Conservation (phyloP, 768 basidiomycete species). For the Sutorius australiensis region DNA sequence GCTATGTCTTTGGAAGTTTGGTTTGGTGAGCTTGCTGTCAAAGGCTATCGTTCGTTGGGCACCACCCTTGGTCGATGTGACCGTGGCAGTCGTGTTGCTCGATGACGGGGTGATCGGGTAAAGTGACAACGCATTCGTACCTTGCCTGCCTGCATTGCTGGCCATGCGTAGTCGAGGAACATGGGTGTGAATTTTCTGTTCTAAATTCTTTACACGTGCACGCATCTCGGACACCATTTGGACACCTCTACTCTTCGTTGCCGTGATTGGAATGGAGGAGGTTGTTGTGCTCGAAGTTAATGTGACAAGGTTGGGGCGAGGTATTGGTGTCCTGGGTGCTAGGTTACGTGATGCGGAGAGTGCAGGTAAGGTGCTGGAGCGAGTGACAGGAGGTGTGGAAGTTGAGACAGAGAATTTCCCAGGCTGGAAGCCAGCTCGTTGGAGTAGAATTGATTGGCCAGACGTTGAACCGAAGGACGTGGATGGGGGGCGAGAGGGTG, state of each 20-base stretch:
- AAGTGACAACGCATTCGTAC: slow-evolving; percentile 35
- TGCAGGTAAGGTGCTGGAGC: slow-evolving; percentile 57
- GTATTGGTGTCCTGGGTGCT: slow-evolving; percentile 42
- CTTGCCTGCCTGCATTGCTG: slow-evolving; percentile 59
- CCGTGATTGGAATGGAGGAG: slow-evolving; percentile 36
- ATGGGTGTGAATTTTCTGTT: slow-evolving; percentile 84
- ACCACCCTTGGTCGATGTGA: slow-evolving; percentile 9
- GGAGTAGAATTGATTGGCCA: slow-evolving; percentile 47
- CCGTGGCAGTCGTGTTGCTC: slow-evolving; percentile 37
- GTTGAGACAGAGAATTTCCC: slow-evolving; percentile 38
- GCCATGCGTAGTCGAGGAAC: slow-evolving; percentile 83
- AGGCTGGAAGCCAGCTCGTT: slow-evolving; percentile 48
- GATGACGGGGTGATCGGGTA: slow-evolving; percentile 35
- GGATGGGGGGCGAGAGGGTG: slow-evolving; percentile 34
- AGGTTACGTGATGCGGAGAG: slow-evolving; percentile 44
- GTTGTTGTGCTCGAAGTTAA: slow-evolving; percentile 37
- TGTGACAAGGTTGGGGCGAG: slow-evolving; percentile 37
- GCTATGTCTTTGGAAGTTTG: slow-evolving; percentile 39
- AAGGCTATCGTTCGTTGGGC: slow-evolving; percentile 15
- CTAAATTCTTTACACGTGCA: slow-evolving; percentile 73
- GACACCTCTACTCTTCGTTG: slow-evolving; percentile 74
- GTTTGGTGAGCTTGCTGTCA: slow-evolving; percentile 23
- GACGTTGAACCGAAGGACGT: slow-evolving; percentile 31
- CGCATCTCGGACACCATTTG: slow-evolving; percentile 95
- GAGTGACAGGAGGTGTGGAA: slow-evolving; percentile 48